Conservation (phyloP, 2,329 filamentous ascomycete species). For the Colletotrichum acutatum region DNA sequence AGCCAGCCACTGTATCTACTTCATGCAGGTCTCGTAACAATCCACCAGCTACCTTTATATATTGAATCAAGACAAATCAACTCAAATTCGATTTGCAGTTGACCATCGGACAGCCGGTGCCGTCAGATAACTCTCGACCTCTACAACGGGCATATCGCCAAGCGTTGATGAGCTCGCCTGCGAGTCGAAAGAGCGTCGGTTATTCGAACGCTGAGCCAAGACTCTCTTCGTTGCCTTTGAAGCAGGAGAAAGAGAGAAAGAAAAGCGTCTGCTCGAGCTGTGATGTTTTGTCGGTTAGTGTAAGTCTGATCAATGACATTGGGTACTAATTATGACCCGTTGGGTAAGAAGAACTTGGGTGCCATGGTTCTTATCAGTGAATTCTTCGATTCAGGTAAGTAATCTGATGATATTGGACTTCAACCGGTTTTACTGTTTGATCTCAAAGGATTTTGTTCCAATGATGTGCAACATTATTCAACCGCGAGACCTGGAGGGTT, state of each 20-base stretch:
- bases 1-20: too few species aligned
- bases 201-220: constrained; percentile 7
- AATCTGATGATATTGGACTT: too few species aligned
- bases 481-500: background rate
- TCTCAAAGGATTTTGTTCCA: background rate
- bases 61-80: too few species aligned
- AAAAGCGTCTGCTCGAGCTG: constrained; percentile 27
- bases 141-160: constrained; percentile 20
- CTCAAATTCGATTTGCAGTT: constrained; percentile 19
- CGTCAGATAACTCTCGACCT: constrained; percentile 23
- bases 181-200: constrained; percentile 25
- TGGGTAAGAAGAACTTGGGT: constrained; percentile 6
- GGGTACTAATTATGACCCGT: too few species aligned
- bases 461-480: background rate
- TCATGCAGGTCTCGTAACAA: too few species aligned
- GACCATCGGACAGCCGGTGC: constrained; percentile 24
- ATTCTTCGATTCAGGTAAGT: background rate
- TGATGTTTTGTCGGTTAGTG: background rate
- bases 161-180: constrained; percentile 27
- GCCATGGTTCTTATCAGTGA: background rate
- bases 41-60: too few species aligned
- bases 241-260: constrained; percentile 25
- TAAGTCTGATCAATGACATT: too few species aligned
- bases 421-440: too few species aligned
- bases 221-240: constrained; percentile 19